Conservation (phyloP, 192 early-diverging fungal species). For the Coemansia sp. region DNA sequence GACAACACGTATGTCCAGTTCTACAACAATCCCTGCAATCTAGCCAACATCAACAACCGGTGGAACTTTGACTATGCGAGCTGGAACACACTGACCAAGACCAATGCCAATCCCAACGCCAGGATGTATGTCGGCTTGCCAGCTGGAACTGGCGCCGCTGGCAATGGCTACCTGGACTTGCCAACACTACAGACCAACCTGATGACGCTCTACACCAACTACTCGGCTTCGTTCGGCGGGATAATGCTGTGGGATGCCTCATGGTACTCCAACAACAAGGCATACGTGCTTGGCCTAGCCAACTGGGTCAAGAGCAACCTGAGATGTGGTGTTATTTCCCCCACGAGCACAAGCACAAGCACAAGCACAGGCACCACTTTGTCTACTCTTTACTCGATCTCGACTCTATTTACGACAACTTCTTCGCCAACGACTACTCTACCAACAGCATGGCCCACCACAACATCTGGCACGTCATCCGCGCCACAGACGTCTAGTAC, state of each 20-base stretch:
- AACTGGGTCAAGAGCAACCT: constrained; percentile 50
- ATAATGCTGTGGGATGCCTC: constrained; percentile 79
- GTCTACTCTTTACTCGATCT: background rate
- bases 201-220: constrained; percentile 50
- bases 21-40: constrained; percentile 79
- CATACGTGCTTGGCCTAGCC: constrained; percentile 30
- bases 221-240: constrained; percentile 66
- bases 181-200: constrained; percentile 48
- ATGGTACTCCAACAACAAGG: constrained; percentile 61
- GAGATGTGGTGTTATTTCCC: constrained; percentile 20
- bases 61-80: constrained; percentile 72
- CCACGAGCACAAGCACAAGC: constrained; percentile 4
- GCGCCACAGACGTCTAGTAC: background rate
- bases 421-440: background rate
- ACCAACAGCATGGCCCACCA: constrained; percentile 2
- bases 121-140: constrained; percentile 69
- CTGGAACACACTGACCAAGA: constrained; percentile 68
- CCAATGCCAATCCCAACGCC: constrained; percentile 59
- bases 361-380: background rate
- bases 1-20: constrained; percentile 77
- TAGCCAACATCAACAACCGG: constrained; percentile 54
- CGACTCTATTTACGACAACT: background rate
- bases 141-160: constrained; percentile 59
- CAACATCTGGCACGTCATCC: background rate
- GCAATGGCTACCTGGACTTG: constrained; percentile 63